phyloP scores from a whole-genome alignment of 2,329 filamentous ascomycete species.

The Neurospora sp. region DNA sequence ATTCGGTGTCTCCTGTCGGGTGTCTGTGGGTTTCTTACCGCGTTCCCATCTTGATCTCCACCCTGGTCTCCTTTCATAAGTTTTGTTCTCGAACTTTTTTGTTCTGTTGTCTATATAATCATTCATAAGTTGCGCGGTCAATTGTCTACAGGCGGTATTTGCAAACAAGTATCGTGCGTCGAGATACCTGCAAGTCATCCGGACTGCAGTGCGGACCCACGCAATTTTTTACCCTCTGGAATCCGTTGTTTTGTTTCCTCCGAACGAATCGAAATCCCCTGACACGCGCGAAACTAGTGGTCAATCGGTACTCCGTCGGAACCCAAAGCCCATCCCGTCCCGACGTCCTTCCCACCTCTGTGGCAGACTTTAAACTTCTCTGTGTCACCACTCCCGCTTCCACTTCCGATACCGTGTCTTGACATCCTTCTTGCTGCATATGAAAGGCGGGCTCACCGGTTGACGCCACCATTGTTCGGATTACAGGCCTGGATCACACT shows the following conservation, averaged over 20 bases:
- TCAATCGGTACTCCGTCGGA: background rate
- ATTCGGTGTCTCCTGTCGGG: background rate
- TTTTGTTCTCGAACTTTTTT: background rate
- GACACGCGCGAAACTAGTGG: background rate
- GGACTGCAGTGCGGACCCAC: background rate
- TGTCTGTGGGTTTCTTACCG: background rate
- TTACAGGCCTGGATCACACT: background rate
- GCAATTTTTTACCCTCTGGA: background rate
- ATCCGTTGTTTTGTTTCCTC: background rate
- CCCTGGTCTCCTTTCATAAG: background rate
- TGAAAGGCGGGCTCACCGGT: background rate
- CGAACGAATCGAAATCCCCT: background rate
- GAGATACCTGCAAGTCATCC: background rate
- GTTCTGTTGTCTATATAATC: background rate
- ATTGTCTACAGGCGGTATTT: background rate
- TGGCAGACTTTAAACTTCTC: background rate
- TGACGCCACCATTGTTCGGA: background rate
- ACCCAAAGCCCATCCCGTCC: background rate
- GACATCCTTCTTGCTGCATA: background rate
- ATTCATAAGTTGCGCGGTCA: background rate
- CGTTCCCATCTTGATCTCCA: background rate
- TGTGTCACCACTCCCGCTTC: background rate
- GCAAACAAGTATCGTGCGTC: background rate
- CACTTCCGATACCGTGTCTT: background rate
- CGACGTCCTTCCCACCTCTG: background rate